These are phyloP conservation scores for Pythium aristosporum DNA, from an alignment of 352 stramenopile species.

Conservation along the genomic window DNA sequence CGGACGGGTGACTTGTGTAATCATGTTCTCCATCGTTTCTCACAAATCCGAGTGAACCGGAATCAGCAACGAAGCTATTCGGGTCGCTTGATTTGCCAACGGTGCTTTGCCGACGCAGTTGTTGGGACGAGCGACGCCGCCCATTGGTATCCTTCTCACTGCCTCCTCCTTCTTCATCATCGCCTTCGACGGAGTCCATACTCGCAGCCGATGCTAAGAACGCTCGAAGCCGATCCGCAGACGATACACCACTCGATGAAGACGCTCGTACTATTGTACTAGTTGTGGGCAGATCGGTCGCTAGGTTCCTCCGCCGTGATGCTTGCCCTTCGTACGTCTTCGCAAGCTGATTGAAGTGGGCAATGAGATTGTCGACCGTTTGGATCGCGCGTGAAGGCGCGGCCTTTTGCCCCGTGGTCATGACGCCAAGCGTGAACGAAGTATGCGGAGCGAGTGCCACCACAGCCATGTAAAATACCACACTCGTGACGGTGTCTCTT, in stretches of 20 bases:
- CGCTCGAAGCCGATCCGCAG: slow-evolving; percentile 23
- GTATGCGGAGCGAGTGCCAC: slow-evolving; percentile 40
- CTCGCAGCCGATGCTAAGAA: slow-evolving; percentile 16
- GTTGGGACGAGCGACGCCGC: not conserved
- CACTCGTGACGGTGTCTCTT: not conserved
- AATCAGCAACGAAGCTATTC: not conserved
- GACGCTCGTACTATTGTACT: not conserved
- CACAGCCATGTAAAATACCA: slow-evolving; percentile 62
- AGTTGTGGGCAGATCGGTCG: not conserved
- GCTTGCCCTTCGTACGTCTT: slow-evolving; percentile 34
- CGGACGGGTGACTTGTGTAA: not conserved
- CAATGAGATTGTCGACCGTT: slow-evolving; percentile 67
- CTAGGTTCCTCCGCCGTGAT: slow-evolving; percentile 5
- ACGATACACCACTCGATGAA: slow-evolving; percentile 11
- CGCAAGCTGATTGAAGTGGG: slow-evolving; percentile 60
- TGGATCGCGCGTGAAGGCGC: slow-evolving; percentile 54
- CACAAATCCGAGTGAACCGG: not conserved
- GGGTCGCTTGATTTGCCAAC: not conserved
- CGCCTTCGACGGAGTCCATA: slow-evolving; percentile 1
- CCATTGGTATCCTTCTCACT: not conserved
- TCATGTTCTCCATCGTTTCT: not conserved
- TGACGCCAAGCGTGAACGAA: slow-evolving; percentile 49
- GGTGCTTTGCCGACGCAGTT: not conserved
- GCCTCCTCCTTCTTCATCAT: slow-evolving; percentile 8
- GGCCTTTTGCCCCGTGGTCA: slow-evolving; percentile 65